Conservation (phyloP, 2,329 filamentous ascomycete species). For the Phaeosphaeriaceae sp. region DNA sequence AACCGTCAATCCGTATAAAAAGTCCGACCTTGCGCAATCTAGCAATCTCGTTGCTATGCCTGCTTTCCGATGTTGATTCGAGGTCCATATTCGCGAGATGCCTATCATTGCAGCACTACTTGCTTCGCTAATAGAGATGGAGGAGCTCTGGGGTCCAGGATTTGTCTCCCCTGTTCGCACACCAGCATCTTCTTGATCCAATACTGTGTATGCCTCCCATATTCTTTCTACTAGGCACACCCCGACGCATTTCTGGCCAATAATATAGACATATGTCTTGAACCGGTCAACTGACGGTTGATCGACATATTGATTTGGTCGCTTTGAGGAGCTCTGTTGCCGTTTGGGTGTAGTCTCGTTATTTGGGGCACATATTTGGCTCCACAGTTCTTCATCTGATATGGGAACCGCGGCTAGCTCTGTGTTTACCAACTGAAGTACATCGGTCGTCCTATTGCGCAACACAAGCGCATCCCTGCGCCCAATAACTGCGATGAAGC, state of each 20-base stretch:
- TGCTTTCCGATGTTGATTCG: slow-evolving; percentile 60
- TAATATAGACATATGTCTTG: slow-evolving; percentile 67
- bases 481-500: slow-evolving; percentile 64
- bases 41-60: slow-evolving; percentile 65
- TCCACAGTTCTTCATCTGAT: slow-evolving; percentile 64
- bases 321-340: slow-evolving; percentile 38
- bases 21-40: slow-evolving; percentile 61
- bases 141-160: slow-evolving; percentile 32
- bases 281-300: slow-evolving; percentile 55
- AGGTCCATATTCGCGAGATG: slow-evolving; percentile 71
- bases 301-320: slow-evolving; percentile 27
- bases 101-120: slow-evolving; percentile 61
- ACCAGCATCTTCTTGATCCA: slow-evolving; percentile 35
- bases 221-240: slow-evolving; percentile 68
- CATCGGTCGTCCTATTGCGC: slow-evolving; percentile 60
- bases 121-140: slow-evolving; percentile 53
- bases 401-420: slow-evolving; percentile 68
- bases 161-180: slow-evolving; percentile 21
- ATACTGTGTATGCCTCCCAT: slow-evolving; percentile 60
- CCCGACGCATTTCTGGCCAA: slow-evolving; percentile 66
- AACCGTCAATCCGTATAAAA: slow-evolving; percentile 62
- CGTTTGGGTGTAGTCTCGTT: slow-evolving; percentile 1
- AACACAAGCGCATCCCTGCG: slow-evolving; percentile 59
- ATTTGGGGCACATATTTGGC: slow-evolving; percentile 44
- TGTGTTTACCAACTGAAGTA: slow-evolving; percentile 66